Evolutionary conservation across 2,329 filamentous ascomycete species (phyloP), one percentile per base, ranked within the genome.

Genomic region (Fusarium sororula): DNA sequence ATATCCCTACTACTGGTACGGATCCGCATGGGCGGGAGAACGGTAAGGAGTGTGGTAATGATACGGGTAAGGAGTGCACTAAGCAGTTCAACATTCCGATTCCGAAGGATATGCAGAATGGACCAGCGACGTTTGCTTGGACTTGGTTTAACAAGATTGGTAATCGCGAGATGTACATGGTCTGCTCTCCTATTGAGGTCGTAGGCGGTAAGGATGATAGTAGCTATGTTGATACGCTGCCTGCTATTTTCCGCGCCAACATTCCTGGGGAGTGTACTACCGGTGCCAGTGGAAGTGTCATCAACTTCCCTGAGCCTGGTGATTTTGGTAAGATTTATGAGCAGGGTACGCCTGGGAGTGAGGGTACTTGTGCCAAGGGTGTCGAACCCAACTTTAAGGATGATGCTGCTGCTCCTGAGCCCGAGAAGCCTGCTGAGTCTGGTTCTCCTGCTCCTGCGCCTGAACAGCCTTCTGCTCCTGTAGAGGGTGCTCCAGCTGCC

Each of bases 111-210:
- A 77, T 79, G 73, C 72, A 78, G 67, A 79, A 79, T 71, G 85
- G 82, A 80, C 87, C 90, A 26, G 92, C 90, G 48, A 80, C 95
- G 24, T 88, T 96, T 55, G 90, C 90, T 24, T 96, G 94, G 94
- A 91, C 90, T 22, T 94, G 92, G 92, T 92, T 93, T 84, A 94
- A 94, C 85, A 86, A 90, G 74, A 82, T 93, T 41, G 93, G 93
- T 22, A 95, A 95, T 82, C 88, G 93, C 37, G 93, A 96, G 81
- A 93, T 93, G 89, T 96, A 96, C 87, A 94, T 94, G 92, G 93
- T 94, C 82, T 96, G 94, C 79, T 93, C 93, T 3, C 86, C 89
- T 50, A 88, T 95, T 75, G 89, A 88, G 65, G 90, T 95, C 75
- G 81, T 81, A 42, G 82, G 82, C 18, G 81, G 82, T 35, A 79